Base-by-base conservation (phyloP, 495 filamentous ascomycete species). In the Penicillium herquei region DNA sequence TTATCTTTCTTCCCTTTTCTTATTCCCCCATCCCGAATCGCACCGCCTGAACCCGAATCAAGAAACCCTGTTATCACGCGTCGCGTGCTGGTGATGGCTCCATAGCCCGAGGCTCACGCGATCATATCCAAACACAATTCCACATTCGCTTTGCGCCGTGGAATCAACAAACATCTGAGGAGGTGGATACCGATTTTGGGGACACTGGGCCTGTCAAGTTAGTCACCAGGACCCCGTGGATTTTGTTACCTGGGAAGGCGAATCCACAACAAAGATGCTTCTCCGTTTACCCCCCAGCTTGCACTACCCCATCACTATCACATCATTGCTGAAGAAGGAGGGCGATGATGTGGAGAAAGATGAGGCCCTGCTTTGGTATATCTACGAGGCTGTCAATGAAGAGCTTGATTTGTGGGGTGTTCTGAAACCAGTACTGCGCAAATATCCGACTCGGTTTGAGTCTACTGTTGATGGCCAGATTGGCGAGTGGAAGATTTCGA, bases 291-390 rank as follows among this genome's bases (percentile, higher is more conserved):
- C 79, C 51, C 51, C 68, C 47, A 74, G 75, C 58, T 81, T 98
- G 48, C 89, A 89, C 70, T 99, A 96, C 73, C 94, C 94, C 56
- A 92, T 98, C 77, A 97, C 91, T 64, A 87, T 99, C 71, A 91
- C 85, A 62, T 86, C 89, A 70, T 79, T 98, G 57, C 84, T 92
- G 33, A 92, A 92, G 71, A 68, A 80, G 62, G 82, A 84, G 6
- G 85, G 86, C 69, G 89, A 96, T 58, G 68, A 79, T 65, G 81
- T 99, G 67, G 76, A 84, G 61, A 85, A 85, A 69, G 81, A 88
- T 68, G 87, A 89, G 55, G 77, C 87, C 2, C 72, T 98, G 35
- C 84, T 98, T 61, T 81, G 86, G 64, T 98, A 96, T 81, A 81
- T 81, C 33, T 98, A 93, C 73, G 83, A 87, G 77, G 86, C 81